Evolutionary conservation across 345 rosid species (phyloP).

Genomic region (Punica granatum): DNA sequence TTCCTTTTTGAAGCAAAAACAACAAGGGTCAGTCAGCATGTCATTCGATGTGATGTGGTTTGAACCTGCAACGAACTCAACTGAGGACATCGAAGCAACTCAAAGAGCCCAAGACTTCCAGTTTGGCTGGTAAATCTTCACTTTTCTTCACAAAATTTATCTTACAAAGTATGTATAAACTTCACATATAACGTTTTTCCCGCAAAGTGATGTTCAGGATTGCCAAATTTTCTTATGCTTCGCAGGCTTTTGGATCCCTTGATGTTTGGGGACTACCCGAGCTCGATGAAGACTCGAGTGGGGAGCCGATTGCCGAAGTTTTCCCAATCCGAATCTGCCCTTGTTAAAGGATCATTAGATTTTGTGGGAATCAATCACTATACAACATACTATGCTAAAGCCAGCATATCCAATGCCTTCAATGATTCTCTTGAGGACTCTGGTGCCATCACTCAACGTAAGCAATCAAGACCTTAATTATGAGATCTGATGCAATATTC

Average conservation of each 20-base stretch:
- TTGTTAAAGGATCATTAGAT: conserved; percentile 77
- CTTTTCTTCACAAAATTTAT: no score
- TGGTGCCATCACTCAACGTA: conserved; percentile 74
- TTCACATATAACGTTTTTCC: no score
- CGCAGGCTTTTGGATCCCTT: conserved; percentile 84
- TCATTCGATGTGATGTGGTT: conserved; percentile 82
- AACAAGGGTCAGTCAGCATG: conserved; percentile 66
- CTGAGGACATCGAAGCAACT: conserved; percentile 61
- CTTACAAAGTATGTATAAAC: no score
- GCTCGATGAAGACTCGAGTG: conserved; percentile 71
- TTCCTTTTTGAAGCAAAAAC: conserved; percentile 41
- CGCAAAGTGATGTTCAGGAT: not conserved
- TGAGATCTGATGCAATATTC: not conserved
- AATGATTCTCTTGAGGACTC: conserved; percentile 68
- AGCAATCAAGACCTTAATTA: conserved; percentile 7
- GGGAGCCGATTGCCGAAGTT: conserved; percentile 68
- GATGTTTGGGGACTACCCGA: conserved; percentile 80
- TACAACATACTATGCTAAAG: conserved; percentile 66
- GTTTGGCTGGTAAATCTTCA: conserved; percentile 70
- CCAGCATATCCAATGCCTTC: conserved; percentile 28
- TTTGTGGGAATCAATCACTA: conserved; percentile 95
- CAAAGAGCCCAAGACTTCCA: conserved; percentile 97
- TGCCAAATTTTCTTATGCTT: not conserved
- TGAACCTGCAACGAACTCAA: conserved; percentile 50
- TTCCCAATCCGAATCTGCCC: conserved; percentile 42